These are phyloP conservation scores for Amanita rimosa DNA, from an alignment of 768 basidiomycete species.

Conservation along the genomic window DNA sequence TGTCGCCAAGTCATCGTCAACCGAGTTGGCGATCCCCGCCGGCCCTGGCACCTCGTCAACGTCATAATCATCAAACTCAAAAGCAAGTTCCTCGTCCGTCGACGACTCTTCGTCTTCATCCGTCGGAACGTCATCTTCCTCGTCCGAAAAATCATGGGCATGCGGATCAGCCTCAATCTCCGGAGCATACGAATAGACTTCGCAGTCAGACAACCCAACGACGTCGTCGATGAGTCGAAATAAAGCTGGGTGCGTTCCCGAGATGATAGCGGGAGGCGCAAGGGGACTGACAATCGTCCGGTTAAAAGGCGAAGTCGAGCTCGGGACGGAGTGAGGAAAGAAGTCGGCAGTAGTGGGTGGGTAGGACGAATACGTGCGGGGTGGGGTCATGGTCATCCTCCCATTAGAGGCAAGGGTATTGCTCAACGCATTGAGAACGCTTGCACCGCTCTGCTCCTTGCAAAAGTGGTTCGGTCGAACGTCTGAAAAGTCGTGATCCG, in stretches of 20 bases:
- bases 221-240: slow-evolving; percentile 84
- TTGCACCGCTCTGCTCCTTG: slow-evolving; percentile 69
- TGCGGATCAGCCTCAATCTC: slow-evolving; percentile 94
- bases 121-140: slow-evolving; percentile 64
- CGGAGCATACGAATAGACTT: slow-evolving; percentile 90
- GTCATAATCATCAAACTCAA: slow-evolving; percentile 77
- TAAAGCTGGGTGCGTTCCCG: slow-evolving; percentile 81
- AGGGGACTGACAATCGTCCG: slow-evolving; percentile 50
- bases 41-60: slow-evolving; percentile 46
- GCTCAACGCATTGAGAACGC: slow-evolving; percentile 76
- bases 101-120: slow-evolving; percentile 58
- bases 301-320: slow-evolving; percentile 58
- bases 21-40: slow-evolving; percentile 25
- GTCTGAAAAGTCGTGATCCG: slow-evolving; percentile 94
- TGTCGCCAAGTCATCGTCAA: slow-evolving; percentile 26
- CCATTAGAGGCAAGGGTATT: slow-evolving; percentile 71
- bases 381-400: slow-evolving; percentile 52
- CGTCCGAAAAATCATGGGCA: slow-evolving; percentile 68
- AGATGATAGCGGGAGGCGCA: slow-evolving; percentile 60
- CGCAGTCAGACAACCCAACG: slow-evolving; percentile 84
- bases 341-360: slow-evolving; percentile 62
- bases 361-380: slow-evolving; percentile 80
- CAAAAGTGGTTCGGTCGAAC: slow-evolving; percentile 85
- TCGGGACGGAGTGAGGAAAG: slow-evolving; percentile 67
- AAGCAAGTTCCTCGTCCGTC: slow-evolving; percentile 60